These are phyloP conservation scores for Kodamaea kaohsiungensis DNA, from an alignment of 805 yeast genomes.

Conservation along the genomic window DNA sequence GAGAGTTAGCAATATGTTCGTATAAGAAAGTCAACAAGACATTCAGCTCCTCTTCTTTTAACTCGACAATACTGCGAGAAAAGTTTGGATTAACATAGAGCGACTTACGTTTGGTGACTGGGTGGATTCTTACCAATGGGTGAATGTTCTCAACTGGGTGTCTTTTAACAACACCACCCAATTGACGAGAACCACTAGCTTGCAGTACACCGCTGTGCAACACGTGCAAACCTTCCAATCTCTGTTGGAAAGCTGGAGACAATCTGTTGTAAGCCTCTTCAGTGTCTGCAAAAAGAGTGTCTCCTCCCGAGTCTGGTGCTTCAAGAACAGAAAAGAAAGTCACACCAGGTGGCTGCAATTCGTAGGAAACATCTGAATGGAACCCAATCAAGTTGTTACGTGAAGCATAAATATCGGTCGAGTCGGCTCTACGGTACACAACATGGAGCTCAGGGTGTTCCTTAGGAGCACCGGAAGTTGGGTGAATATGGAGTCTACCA, in stretches of 20 bases:
- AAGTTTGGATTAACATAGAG: constrained; percentile 37
- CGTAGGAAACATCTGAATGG: constrained; percentile 42
- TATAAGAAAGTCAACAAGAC: constrained; percentile 35
- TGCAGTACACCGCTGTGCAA: constrained; percentile 40
- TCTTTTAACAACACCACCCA: constrained; percentile 34
- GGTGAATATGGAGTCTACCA: constrained; percentile 28
- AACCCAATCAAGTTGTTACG: constrained; percentile 32
- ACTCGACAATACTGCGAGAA: constrained; percentile 37
- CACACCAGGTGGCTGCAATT: constrained; percentile 42
- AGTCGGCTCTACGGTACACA: constrained; percentile 23
- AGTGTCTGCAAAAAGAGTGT: constrained; percentile 40
- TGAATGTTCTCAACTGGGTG: constrained; percentile 38
- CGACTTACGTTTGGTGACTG: constrained; percentile 38
- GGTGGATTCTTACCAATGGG: constrained; percentile 41
- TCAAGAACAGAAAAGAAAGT: constrained; percentile 40
- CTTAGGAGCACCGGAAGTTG: constrained; percentile 42
- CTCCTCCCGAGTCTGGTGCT: constrained; percentile 37
- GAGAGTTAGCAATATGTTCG: constrained; percentile 33
- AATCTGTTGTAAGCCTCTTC: constrained; percentile 42
- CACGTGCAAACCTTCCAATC: constrained; percentile 36
- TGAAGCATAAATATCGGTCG: constrained; percentile 14
- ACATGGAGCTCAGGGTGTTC: constrained; percentile 29
- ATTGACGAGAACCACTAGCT: constrained; percentile 25
- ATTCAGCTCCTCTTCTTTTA: constrained; percentile 39
- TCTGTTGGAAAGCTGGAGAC: constrained; percentile 37